Evolutionary conservation across 1,284 basidiomycete species (phyloP), one percentile per base, ranked within the genome.

Genomic region (Cryptococcus sp.): DNA sequence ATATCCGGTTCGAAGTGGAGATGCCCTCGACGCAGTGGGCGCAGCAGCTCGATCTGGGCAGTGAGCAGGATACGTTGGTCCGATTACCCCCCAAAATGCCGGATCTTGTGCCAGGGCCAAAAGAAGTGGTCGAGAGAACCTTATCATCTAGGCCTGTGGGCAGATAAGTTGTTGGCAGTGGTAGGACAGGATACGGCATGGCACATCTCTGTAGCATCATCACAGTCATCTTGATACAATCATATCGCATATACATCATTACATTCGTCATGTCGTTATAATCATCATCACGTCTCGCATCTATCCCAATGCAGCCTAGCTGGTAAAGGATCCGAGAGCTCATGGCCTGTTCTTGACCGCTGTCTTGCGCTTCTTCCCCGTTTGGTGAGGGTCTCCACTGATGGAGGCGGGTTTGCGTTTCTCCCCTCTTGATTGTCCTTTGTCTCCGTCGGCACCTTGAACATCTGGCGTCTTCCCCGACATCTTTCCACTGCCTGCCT

Each of bases 1-100:
- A 87, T 64, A 82, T 95, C 53, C 83, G 87, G 58, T 84, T 95
- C 57, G 84, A 87, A 53, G 83, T 96, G 54, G 91, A 94, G 78
- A 93, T 93, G 89, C 77, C 77, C 1, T 61, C 62, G 16, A 58
- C 56, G 16, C 69, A 70, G n/a, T 79, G 77, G 77, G 77, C 74
- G 0, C 43, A 62, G 13, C 46, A 66, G 22, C 57, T 63, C 7
- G 50, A 42, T n/a, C 25, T 16, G 23, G 52, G 45, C 46, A 45
- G 42, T 10, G 50, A 52, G 15, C 47, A 19, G 40, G 45, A 51
- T 15, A 58, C 54, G 15, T 53, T 40, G 45, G 57, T 64, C 16
- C 57, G 62, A 23, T 50, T 68, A 30, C 70, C 71, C 7, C 60
- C 57, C 6, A 59, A 61, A 23, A 62, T 67, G 43, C 63, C 63